These are phyloP conservation scores for Taxillus chinensis DNA, from an alignment of 164 flowering plant species.

Conservation along the genomic window DNA sequence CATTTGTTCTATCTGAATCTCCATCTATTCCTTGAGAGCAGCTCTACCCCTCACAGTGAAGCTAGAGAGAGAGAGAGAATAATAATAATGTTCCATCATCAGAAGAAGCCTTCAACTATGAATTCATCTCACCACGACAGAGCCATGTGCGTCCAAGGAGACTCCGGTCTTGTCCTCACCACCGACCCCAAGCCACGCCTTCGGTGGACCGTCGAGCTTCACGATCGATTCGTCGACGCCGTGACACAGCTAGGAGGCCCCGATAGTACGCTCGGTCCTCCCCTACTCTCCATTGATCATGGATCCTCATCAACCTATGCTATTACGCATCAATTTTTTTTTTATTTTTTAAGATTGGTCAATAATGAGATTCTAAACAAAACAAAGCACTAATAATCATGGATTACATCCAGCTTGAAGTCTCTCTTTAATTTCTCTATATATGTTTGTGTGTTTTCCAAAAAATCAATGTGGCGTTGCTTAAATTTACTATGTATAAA, in stretches of 20 bases:
- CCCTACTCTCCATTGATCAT: neutral
- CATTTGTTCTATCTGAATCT: conserved; percentile 78
- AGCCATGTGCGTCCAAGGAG: conserved; percentile 83
- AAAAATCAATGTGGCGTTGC: too few relatives aligned
- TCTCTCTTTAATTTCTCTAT: too few relatives aligned
- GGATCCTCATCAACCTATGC: too few relatives aligned
- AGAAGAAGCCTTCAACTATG: conserved; percentile 81
- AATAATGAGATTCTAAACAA: too few relatives aligned
- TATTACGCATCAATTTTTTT: too few relatives aligned
- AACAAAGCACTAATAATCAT: too few relatives aligned
- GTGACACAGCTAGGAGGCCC: conserved; percentile 99
- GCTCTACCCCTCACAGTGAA: conserved; percentile 1
- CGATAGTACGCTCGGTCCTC: conserved; percentile 42
- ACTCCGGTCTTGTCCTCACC: conserved; percentile 96
- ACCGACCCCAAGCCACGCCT: conserved; percentile 99
- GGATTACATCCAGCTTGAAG: too few relatives aligned
- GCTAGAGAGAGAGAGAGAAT: conserved; percentile 18
- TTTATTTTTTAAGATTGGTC: too few relatives aligned
- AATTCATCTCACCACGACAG: conserved; percentile 46
- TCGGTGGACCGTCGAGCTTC: conserved; percentile 97
- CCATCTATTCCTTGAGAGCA: conserved; percentile 19
- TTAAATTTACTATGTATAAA: too few relatives aligned
- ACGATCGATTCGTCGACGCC: conserved; percentile 95
- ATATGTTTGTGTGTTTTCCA: too few relatives aligned
- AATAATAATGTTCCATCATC: conserved; percentile 54